A percentile compares a stretch with the other conserved stretches of the same genome.
Conservation (phyloP, 352 stramenopile genomes). For the Globisporangium spinosum region DNA sequence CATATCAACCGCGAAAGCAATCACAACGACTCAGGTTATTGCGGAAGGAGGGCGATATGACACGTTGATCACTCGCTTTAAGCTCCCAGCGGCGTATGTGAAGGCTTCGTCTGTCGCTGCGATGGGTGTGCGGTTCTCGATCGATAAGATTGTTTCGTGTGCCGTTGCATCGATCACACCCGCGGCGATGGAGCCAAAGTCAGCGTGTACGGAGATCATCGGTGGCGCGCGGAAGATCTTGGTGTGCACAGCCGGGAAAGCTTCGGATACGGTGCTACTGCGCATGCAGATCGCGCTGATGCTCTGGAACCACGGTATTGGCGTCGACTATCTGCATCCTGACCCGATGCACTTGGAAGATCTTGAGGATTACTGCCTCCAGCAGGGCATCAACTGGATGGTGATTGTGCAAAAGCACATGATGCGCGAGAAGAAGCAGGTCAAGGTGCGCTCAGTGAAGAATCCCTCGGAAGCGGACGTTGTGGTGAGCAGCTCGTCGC, state of each 20-base stretch:
- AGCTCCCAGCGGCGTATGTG: constrained; percentile 72
- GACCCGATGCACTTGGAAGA: constrained; percentile 77
- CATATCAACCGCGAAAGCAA: constrained; percentile 24
- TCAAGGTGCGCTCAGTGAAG: constrained; percentile 76
- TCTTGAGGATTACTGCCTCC: constrained; percentile 77
- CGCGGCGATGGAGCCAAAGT: constrained; percentile 33
- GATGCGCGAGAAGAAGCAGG: constrained; percentile 80
- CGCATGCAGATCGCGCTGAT: constrained; percentile 78
- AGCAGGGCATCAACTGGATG: constrained; percentile 79
- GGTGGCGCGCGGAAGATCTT: constrained; percentile 52
- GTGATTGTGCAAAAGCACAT: constrained; percentile 84
- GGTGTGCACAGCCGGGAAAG: constrained; percentile 73
- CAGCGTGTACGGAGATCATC: constrained; percentile 29
- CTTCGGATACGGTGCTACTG: constrained; percentile 64
- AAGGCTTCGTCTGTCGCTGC: constrained; percentile 68
- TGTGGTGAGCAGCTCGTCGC: constrained; percentile 54
- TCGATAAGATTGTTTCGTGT: constrained; percentile 84
- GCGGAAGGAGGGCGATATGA: constrained; percentile 84
- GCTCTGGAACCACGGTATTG: constrained; percentile 69
- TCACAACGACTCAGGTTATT: constrained; percentile 57
- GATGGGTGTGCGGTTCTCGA: constrained; percentile 82
- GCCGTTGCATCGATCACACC: constrained; percentile 40
- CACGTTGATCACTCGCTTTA: constrained; percentile 75
- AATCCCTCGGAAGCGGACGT: constrained; percentile 65
- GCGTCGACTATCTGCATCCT: constrained; percentile 80